Evolutionary conservation across 139 green algal species (phyloP).

Genomic region (Volvox reticuliferus): DNA sequence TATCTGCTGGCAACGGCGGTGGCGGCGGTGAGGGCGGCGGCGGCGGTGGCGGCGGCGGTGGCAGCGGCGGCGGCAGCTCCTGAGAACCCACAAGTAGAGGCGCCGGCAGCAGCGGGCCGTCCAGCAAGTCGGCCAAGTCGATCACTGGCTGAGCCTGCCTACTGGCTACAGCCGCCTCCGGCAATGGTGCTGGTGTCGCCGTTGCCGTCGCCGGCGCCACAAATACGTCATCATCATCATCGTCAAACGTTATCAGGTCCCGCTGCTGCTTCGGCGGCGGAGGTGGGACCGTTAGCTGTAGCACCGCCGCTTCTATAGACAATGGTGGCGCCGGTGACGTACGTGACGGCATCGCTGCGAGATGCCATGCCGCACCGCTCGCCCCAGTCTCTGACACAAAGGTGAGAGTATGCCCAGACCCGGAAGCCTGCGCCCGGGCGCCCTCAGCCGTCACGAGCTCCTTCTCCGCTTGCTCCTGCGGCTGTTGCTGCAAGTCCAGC

Average conservation of each 20-base stretch:
- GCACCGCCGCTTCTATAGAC: too few species aligned
- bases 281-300: not conserved
- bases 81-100: not conserved
- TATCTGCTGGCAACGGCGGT: too few species aligned
- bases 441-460: not conserved
- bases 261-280: not conserved
- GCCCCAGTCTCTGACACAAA: not conserved
- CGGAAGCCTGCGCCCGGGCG: too few species aligned
- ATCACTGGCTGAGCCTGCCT: not conserved
- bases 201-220: not conserved
- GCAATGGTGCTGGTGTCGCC: too few species aligned
- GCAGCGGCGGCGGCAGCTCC: not conserved
- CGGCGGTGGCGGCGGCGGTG: conserved; percentile 13
- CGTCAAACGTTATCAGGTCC: conserved; percentile 31
- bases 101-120: not conserved
- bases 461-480: conserved; percentile 25
- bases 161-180: not conserved
- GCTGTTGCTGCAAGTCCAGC: not conserved
- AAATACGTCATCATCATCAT: not conserved
- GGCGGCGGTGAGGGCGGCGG: not conserved
- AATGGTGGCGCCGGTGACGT: too few species aligned
- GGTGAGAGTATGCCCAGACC: not conserved
- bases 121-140: not conserved
- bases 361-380: not conserved
- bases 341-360: not conserved